Conservation (phyloP, 2,329 filamentous ascomycete species). For the Scytalidium lignicola region DNA sequence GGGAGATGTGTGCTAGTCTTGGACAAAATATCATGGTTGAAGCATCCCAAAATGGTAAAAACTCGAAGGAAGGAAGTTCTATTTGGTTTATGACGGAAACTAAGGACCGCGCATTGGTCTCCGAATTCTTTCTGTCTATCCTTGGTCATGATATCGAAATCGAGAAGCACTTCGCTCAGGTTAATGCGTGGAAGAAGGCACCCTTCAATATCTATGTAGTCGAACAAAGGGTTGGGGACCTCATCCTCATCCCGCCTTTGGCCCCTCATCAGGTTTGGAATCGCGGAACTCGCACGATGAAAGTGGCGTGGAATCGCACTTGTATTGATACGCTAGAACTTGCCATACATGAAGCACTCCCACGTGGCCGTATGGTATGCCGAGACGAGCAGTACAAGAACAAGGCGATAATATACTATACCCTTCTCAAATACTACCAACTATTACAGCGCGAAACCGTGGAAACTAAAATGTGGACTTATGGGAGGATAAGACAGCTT, state of each 20-base stretch:
- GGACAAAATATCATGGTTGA: constrained; percentile 99
- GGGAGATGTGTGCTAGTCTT: constrained; percentile 94
- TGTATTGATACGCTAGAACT: constrained; percentile 86
- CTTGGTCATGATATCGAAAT: constrained; percentile 96
- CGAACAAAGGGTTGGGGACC: constrained; percentile 84
- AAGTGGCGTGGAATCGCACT: constrained; percentile 96
- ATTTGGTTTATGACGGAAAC: constrained; percentile 99
- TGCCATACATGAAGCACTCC: constrained; percentile 80
- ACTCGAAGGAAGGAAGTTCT: constrained; percentile 80
- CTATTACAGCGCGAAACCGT: constrained; percentile 48
- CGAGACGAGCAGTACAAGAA: constrained; percentile 99
- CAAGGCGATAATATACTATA: constrained; percentile 90
- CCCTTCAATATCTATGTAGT: constrained; percentile 91
- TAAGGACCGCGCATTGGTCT: constrained; percentile 83
- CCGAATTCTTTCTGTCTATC: constrained; percentile 89
- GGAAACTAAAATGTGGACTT: constrained; percentile 36
- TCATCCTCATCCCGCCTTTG: constrained; percentile 87
- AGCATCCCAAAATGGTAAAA: constrained; percentile 66
- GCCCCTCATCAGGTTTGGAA: constrained; percentile 99
- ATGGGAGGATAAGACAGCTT: constrained; percentile 58
- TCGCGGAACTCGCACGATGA: constrained; percentile 89
- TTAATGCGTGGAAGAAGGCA: constrained; percentile 92
- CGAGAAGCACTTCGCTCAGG: constrained; percentile 92
- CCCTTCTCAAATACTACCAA: constrained; percentile 72
- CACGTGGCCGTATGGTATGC: constrained; percentile 84